Percentiles rank a stretch among this genome's conserved stretches.
Conservation (phyloP, 108 stramenopile species). For the Hondaea fermentalgiana region DNA sequence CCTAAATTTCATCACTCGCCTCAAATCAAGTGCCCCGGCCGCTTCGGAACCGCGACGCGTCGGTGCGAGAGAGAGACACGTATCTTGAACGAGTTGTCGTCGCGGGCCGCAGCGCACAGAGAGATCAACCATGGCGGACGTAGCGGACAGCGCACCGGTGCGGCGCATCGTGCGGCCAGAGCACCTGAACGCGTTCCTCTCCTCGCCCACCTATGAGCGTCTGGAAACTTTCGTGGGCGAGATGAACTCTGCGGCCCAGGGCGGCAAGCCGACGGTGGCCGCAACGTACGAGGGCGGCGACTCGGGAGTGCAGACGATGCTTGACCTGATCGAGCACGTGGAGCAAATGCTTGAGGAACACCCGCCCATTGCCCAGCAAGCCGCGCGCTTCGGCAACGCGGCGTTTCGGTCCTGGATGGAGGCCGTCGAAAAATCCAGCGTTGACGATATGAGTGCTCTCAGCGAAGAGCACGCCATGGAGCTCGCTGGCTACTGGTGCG, state of each 20-base stretch:
- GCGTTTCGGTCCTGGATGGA: neutral
- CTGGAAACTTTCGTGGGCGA: neutral
- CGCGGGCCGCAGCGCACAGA: too few species aligned
- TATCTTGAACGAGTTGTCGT: too few species aligned
- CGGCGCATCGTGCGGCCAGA: neutral
- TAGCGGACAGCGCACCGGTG: neutral
- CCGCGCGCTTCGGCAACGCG: neutral
- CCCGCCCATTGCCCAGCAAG: neutral
- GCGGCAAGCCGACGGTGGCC: neutral
- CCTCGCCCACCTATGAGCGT: neutral
- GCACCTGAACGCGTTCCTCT: neutral
- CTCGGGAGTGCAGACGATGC: neutral
- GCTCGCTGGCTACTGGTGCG: conserved; percentile 35
- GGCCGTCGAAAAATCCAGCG: neutral
- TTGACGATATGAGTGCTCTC: neutral
- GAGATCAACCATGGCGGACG: neutral
- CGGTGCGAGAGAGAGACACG: too few species aligned
- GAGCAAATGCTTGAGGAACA: neutral
- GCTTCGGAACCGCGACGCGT: too few species aligned
- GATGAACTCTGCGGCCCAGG: neutral
- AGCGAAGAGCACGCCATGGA: conserved; percentile 18
- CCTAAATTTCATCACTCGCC: too few species aligned
- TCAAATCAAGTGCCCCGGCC: too few species aligned
- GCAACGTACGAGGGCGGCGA: neutral
- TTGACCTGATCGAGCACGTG: neutral